Evolutionary conservation across 2,329 filamentous ascomycete genomes (phyloP), one percentile per base, ranked within the genome.

Genomic region (Aschersonia sp.): DNA sequence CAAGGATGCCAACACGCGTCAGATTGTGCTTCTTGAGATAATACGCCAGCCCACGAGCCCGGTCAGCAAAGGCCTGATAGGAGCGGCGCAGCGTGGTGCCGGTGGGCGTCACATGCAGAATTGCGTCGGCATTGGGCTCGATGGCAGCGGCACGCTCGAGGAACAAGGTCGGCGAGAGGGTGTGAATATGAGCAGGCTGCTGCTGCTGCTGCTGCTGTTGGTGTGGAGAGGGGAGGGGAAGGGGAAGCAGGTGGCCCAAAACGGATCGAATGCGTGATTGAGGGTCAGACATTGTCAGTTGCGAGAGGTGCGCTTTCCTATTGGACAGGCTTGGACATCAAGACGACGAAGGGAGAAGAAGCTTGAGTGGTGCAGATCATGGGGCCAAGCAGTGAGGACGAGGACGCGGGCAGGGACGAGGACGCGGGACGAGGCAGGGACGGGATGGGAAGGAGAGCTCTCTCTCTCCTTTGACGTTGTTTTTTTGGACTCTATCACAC

Each of bases 151-250:
- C 89, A 47, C 91, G 82, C 54, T 86, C 84, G 29, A 94, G 72
- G 62, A 95, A 96, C 64, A 80, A 82, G 3, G 89, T 95, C 0
- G 91, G 91, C 1, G 87, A 89, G 31, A 97, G 78, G 12, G 83
- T 79, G 65, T 91, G 85, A 58, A 85, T 75, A 63, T 88, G 79
- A 58, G 71, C 64, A 53, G 70, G 71, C 51, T 70, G 40, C 10
- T 9, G n/a, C 40, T 42, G 40, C 10, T 9, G 63, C 45, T 64
- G 62, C 31, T 57, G 53, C 20, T 20, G 20, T 20, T 20, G 20
- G 20, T 20, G 20, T 20, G 20, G 20, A 20, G 1, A 2, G 20
- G 20, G 20, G 20, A 20, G 20, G 20, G 20, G 20, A 20, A 20
- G 20, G 40, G 64, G 61, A 31, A 64, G 56, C 40, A 76, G 66